Evolutionary conservation across 306 rosid genomes (phyloP).

Genomic region (Clitoria ternatea): DNA sequence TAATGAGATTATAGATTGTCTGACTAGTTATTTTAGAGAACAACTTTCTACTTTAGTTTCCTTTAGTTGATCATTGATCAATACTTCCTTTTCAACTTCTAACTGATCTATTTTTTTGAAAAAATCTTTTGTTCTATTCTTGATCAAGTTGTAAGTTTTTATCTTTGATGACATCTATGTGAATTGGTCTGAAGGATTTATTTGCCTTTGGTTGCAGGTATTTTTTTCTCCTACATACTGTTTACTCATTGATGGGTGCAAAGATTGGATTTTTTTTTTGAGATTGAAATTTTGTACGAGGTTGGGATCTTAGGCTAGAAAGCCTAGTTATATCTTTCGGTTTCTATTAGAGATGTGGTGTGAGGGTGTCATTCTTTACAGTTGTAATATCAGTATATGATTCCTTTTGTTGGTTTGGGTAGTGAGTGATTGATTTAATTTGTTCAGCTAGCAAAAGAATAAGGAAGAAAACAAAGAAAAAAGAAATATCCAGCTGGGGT

Average conservation of each 20-base stretch:
- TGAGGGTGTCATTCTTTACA: constrained; percentile 11
- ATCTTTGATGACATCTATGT: neutral
- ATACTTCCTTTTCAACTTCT: neutral
- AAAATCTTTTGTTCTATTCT: neutral
- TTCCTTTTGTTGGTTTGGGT: constrained; percentile 23
- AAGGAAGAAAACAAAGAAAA: constrained; percentile 1
- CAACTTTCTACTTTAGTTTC: neutral
- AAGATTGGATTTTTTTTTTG: constrained; percentile 17
- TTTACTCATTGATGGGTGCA: constrained; percentile 25
- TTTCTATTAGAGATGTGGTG: neutral
- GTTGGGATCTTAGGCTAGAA: constrained; percentile 20
- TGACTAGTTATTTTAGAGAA: neutral
- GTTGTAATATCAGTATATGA: constrained; percentile 24
- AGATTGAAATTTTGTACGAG: constrained; percentile 17
- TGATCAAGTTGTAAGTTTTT: neutral
- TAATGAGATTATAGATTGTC: neutral
- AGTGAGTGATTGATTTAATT: constrained; percentile 23
- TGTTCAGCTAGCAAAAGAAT: constrained; percentile 21
- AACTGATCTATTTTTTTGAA: neutral
- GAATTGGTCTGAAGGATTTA: constrained; percentile 7
- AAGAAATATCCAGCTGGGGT: constrained; percentile 4
- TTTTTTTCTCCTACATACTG: constrained; percentile 19
- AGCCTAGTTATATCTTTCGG: constrained; percentile 9
- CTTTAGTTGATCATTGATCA: neutral
- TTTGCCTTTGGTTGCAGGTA: constrained; percentile 26